Base-by-base conservation (phyloP, 495 filamentous ascomycete species). In the Hypomontagnella monticulosa region DNA sequence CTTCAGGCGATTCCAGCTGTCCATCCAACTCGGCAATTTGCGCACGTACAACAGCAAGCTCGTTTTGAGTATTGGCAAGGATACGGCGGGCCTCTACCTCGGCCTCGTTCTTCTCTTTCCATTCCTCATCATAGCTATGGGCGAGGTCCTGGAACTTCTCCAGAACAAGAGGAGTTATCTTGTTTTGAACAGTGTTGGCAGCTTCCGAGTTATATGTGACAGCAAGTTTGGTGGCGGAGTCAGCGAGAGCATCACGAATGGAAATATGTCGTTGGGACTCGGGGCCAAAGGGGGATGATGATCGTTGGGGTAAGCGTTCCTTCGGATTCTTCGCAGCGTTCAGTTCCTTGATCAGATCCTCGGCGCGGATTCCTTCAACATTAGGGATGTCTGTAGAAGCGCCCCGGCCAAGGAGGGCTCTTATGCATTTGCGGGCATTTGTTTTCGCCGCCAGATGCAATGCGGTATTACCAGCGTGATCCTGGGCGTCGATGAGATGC, bases 401-500 rank as follows among this genome's bases (percentile, higher is more conserved):
- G n/a, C 87, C 85, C 23, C 89, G 84, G 30, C 88, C 89, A 20
- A 92, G 82, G 10, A 94, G 81, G 4, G 86, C 83, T 36, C 91
- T 79, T 8, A 93, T 86, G 63, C 88, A 91, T 78, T 87, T 97
- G 60, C 83, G 84, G 38, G 87, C 92, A 67, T 84, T 88, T 46
- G 89, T 85, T 57, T 91, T 88, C 15, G 93, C 92, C 6, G 92
- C 93, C 23, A 98, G 88, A 53, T 95, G 90, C 53, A 93, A 82
- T 0, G 96, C 92, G 0, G 95, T 97, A 71, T 98, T 93, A 20
- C 93, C 94, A 37, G 90, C 85, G 12, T 86, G 76, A 73, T 99
- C 94, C 69, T 91, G 90, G 16, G 79, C 80, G 67, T 97, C 83
- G 41, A 97, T 71, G 16, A 90, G 82, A 4, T 79, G 73, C 46